phyloP scores from a whole-genome alignment of 2,329 filamentous ascomycete genomes.

The Diaporthe sp. region DNA sequence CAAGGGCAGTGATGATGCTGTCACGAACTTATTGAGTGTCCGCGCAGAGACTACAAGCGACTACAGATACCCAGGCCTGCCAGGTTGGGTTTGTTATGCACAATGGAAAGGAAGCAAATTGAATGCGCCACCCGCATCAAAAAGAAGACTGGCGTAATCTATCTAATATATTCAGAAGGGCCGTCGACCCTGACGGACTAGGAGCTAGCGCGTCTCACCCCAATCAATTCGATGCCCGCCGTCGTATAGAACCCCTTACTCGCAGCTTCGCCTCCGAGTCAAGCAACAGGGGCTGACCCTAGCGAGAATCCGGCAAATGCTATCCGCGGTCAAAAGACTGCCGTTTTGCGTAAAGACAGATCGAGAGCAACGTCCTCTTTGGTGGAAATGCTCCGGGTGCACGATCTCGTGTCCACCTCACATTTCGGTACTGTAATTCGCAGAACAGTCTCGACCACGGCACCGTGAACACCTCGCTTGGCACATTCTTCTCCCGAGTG shows the following conservation, averaged over 20 bases:
- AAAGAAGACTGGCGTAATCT: neutral
- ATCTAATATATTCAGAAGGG: neutral
- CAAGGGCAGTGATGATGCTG: neutral
- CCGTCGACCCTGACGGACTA: neutral
- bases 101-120: neutral
- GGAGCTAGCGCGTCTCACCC: constrained; percentile 17
- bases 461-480: constrained; percentile 22
- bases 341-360: neutral
- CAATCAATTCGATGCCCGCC: constrained; percentile 11
- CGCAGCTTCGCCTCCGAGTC: constrained; percentile 15
- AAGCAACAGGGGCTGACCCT: constrained; percentile 16
- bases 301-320: neutral
- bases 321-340: neutral
- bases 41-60: neutral
- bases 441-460: neutral
- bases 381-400: neutral
- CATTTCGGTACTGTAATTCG: constrained; percentile 11
- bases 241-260: neutral
- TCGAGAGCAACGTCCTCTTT: neutral
- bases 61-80: neutral
- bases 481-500: neutral
- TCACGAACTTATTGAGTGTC: neutral
- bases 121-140: neutral
- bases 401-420: neutral
- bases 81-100: neutral